Base-by-base conservation (phyloP, 202 grass and related monocot genomes). In the Hordeum pubiflorum region DNA sequence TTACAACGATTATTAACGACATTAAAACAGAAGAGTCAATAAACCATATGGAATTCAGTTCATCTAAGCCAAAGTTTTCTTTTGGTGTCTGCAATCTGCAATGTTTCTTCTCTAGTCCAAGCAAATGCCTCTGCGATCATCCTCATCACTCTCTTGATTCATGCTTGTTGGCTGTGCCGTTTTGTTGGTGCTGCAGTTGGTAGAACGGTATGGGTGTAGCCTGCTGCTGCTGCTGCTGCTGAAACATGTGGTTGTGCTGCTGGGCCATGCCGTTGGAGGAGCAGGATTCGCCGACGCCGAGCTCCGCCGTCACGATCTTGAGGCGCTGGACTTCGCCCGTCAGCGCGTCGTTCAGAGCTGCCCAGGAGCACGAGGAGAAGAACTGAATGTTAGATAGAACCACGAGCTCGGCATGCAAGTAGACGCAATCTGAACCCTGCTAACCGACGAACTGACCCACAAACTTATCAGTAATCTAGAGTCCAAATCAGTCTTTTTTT, bases 331-430 rank as follows among this genome's bases (percentile, higher is more conserved):
- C 93, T 81, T 99, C 93, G 7, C 71, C 36, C 5, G 83, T 96
- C 83, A 99, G 85, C 7, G 97, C 89, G 50, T 96, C 97, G 33
- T 99, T 99, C 65, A 99, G 73, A 50, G 97, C 97, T 99, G 87
- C 50, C 79, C 38, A 81, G 77, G 36, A 58, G 55, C 38, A 67
- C 9, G 72, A 59, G 68, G 20, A 17, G 31, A 48, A 72, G n/a
- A 8, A 38, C 5, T 1, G 63, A 78, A 29, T 2, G 70, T 43
- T 5, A 74, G 26, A 58, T 10, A 65, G 29, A 60, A 34, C 38
- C 23, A 71, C 8, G 29, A 39, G 57, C 22, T 12, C 41, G 40
- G 13, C 24, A 60, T 77, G 20, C 2, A 10, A 61, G 52, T 33
- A 36, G 24, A 21, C 10, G 56, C 22, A 34, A n/a, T 3, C n/a